phyloP scores from a whole-genome alignment of 768 basidiomycete genomes.

The Mycena rosella region DNA sequence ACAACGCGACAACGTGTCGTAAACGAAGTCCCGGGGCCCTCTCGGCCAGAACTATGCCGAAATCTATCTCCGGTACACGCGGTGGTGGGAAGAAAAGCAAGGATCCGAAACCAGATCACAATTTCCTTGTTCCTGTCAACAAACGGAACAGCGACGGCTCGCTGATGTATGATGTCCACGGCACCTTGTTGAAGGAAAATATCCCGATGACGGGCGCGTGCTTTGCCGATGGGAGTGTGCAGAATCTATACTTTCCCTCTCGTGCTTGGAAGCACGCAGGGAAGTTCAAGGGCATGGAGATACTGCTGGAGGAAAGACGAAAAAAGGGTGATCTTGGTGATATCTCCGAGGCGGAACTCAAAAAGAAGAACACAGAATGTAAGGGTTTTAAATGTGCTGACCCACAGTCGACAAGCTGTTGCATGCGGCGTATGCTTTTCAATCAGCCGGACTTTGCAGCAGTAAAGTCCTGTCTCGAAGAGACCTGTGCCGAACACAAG shows the following conservation, averaged over 20 bases:
- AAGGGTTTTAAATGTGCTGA: conserved; percentile 43
- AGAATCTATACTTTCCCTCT: conserved; percentile 16
- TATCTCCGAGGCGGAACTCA: conserved; percentile 16
- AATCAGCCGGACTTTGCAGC: too few species aligned
- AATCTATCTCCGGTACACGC: conserved; percentile 18
- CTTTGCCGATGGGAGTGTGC: conserved; percentile 20
- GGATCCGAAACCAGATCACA: conserved; percentile 4
- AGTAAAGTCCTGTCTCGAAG: too few species aligned
- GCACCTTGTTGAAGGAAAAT: conserved; percentile 13
- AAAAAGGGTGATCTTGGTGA: conserved; percentile 18
- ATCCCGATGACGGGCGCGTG: conserved; percentile 36
- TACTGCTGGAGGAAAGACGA: conserved; percentile 31
- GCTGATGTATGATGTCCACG: conserved; percentile 13
- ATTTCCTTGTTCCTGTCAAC: conserved; percentile 24
- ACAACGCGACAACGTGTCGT: conserved; percentile 20
- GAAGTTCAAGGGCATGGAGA: conserved; percentile 46
- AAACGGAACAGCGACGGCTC: conserved; percentile 14
- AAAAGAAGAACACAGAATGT: conserved; percentile 18
- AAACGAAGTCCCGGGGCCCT: conserved; percentile 40
- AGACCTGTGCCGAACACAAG: too few species aligned
- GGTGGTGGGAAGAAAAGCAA: conserved; percentile 4
- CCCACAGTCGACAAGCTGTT: conserved; percentile 23
- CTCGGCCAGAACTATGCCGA: conserved; percentile 42
- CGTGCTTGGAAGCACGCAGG: conserved; percentile 18
- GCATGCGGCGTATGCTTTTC: too few species aligned